Conservation (phyloP, 1,284 basidiomycete species). For the Cutaneotrichosporon sp. region DNA sequence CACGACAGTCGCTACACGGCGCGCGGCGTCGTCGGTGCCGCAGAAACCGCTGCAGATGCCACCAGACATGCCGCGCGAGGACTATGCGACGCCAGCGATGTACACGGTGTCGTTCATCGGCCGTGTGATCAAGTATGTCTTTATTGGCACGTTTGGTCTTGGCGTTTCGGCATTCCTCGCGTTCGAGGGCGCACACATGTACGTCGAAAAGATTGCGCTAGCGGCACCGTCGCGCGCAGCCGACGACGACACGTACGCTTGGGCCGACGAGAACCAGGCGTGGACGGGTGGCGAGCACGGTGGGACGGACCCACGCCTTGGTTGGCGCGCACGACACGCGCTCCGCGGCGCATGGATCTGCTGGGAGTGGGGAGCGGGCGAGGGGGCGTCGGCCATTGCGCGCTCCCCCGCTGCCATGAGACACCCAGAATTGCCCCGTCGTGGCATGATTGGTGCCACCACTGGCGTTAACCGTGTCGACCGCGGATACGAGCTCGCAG, state of each 20-base stretch:
- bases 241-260: slow-evolving; percentile 60
- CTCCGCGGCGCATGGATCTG: slow-evolving; percentile 72
- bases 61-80: slow-evolving; percentile 38
- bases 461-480: slow-evolving; percentile 26
- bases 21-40: background rate
- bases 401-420: slow-evolving; percentile 1
- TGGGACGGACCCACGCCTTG: slow-evolving; percentile 68
- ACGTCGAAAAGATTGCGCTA: slow-evolving; percentile 63
- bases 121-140: slow-evolving; percentile 33
- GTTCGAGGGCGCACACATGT: slow-evolving; percentile 59
- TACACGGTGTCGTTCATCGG: slow-evolving; percentile 40
- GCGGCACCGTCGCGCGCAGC: slow-evolving; percentile 45
- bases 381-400: slow-evolving; percentile 31
- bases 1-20: background rate
- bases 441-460: slow-evolving; percentile 29
- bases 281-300: slow-evolving; percentile 67
- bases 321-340: slow-evolving; percentile 60
- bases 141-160: slow-evolving; percentile 43
- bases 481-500: slow-evolving; percentile 43
- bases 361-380: slow-evolving; percentile 63
- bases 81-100: slow-evolving; percentile 43
- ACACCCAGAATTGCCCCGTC: slow-evolving; percentile 24
- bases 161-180: slow-evolving; percentile 45
- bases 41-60: slow-evolving; percentile 26
- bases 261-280: slow-evolving; percentile 63